A percentile compares a stretch with the other conserved stretches of the same genome.
phyloP scores from a whole-genome alignment of 2,329 filamentous ascomycete species.

The Trichoderma arundinaceum region DNA sequence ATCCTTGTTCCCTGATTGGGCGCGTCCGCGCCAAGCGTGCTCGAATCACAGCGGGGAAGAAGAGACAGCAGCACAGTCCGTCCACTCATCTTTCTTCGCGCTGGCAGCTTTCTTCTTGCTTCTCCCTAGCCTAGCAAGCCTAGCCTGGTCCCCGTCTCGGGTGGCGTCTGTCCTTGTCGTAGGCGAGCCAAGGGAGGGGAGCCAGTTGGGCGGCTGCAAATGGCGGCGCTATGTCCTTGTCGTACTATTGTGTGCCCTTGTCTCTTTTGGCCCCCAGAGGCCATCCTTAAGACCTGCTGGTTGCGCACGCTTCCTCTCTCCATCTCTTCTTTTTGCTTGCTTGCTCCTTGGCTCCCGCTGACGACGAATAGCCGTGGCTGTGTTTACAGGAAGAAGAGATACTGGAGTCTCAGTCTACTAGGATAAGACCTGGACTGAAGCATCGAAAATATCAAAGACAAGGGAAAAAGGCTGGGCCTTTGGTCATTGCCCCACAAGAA shows the following conservation, averaged over 20 bases:
- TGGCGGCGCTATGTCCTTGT: constrained; percentile 1
- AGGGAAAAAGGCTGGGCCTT: not conserved
- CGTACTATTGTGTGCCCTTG: constrained; percentile 14
- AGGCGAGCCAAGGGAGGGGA: not conserved
- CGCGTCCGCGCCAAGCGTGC: constrained; percentile 34
- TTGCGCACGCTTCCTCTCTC: constrained; percentile 17
- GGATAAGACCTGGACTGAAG: not conserved
- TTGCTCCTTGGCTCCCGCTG: not conserved
- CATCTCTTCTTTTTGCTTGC: not conserved
- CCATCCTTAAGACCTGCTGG: constrained; percentile 19
- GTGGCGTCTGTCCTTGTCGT: constrained; percentile 29
- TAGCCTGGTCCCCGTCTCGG: constrained; percentile 18
- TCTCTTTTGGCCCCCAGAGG: constrained; percentile 28
- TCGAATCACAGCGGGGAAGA: constrained; percentile 40
- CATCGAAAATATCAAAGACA: not conserved
- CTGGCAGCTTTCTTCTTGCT: constrained; percentile 1
- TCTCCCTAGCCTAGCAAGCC: constrained; percentile 3
- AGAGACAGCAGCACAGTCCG: not conserved
- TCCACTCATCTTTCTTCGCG: constrained; percentile 10
- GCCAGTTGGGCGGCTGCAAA: constrained; percentile 37
- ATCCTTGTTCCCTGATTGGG: constrained; percentile 40
- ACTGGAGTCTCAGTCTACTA: not conserved
- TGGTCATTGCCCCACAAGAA: not conserved
- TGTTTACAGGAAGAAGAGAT: not conserved
- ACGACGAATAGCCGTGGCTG: not conserved